Conservation (phyloP, 2,329 filamentous ascomycete species). For the Thielaviopsis punctulata region DNA sequence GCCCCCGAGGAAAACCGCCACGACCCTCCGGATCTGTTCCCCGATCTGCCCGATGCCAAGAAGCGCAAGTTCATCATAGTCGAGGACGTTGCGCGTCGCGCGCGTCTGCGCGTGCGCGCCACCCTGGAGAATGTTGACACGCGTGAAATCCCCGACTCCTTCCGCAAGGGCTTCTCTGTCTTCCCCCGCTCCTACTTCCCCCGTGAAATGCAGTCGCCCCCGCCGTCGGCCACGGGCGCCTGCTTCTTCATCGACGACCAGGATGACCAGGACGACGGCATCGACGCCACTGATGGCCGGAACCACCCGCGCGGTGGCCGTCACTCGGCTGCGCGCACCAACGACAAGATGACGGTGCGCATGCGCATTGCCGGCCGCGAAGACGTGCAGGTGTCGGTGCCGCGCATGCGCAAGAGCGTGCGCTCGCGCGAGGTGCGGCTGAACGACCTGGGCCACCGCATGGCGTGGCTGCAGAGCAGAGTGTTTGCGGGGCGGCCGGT, state of each 20-base stretch:
- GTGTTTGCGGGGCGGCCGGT: conserved; percentile 75
- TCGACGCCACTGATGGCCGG: conserved; percentile 23
- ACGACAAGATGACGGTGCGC: conserved; percentile 30
- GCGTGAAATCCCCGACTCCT: conserved; percentile 89
- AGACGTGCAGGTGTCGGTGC: conserved; percentile 57
- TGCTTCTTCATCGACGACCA: conserved; percentile 58
- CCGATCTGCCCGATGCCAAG: conserved; percentile 74
- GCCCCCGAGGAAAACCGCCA: conserved; percentile 30
- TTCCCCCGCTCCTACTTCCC: conserved; percentile 86
- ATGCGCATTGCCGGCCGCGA: conserved; percentile 51
- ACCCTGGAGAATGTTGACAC: conserved; percentile 88
- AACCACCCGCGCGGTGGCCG: conserved; percentile 23
- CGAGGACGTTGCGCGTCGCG: conserved; percentile 68
- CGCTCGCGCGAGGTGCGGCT: conserved; percentile 73
- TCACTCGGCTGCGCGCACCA: conserved; percentile 21
- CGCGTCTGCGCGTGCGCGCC: conserved; percentile 72
- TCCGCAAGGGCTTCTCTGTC: conserved; percentile 76
- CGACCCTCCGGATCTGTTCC: conserved; percentile 58
- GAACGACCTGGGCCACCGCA: conserved; percentile 84
- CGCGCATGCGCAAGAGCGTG: conserved; percentile 50
- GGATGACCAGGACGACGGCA: conserved; percentile 32
- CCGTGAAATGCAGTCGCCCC: conserved; percentile 77
- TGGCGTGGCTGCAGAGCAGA: conserved; percentile 92
- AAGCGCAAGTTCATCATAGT: conserved; percentile 94
- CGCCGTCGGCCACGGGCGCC: conserved; percentile 56